Evolutionary conservation across 176 grass and related monocot genomes (phyloP).

Genomic region (Aegilops longissima): DNA sequence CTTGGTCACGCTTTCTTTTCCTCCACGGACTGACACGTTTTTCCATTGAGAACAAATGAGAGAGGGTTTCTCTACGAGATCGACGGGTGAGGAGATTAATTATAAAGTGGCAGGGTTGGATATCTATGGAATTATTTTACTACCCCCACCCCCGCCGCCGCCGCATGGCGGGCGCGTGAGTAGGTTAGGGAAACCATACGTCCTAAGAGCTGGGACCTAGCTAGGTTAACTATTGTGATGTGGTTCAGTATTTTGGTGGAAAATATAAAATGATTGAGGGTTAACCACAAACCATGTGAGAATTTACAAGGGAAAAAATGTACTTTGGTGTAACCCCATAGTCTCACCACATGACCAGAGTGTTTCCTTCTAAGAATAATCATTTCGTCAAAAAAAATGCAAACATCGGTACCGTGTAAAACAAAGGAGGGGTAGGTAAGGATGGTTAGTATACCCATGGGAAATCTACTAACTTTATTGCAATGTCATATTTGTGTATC

Average conservation of each 20-base stretch:
- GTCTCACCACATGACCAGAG: too few species aligned
- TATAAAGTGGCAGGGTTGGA: not conserved
- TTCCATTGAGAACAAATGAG: too few species aligned
- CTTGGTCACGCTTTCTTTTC: not conserved
- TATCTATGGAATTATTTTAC: not conserved
- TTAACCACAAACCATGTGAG: not conserved
- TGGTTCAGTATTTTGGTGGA: not conserved
- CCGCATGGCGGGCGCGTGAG: too few species aligned
- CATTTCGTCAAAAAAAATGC: not conserved
- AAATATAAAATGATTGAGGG: not conserved
- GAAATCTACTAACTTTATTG: too few species aligned
- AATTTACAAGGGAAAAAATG: not conserved
- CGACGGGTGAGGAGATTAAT: not conserved
- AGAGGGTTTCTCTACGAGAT: not conserved
- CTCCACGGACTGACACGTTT: not conserved
- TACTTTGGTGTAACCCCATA: not conserved
- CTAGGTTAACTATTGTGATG: too few species aligned
- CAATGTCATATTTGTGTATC: too few species aligned
- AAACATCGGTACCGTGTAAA: not conserved
- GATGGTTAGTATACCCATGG: too few species aligned
- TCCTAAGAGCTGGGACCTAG: not conserved
- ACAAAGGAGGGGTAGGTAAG: too few species aligned
- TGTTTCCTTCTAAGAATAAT: not conserved
- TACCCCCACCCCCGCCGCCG: too few species aligned
- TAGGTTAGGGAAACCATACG: not conserved